Base-by-base conservation (phyloP, 2,329 filamentous ascomycete genomes). In the Aspergillus sp. region DNA sequence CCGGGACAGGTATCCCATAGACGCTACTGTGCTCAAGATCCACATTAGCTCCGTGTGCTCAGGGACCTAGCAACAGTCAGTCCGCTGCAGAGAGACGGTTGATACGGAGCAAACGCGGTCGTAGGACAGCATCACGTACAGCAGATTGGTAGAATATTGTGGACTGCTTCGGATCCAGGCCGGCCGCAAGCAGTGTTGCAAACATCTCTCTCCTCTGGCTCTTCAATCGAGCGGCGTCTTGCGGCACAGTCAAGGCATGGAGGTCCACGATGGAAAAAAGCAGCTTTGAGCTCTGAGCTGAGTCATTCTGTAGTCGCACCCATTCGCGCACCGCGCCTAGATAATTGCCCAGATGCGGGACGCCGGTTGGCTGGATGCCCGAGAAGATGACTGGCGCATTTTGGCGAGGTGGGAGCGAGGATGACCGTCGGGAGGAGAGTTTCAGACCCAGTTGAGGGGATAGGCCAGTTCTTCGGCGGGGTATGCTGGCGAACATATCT, bases 261-360 rank as follows among this genome's bases (percentile, higher is more conserved):
- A 96, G 69, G 59, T 98, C 91, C 32, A 94, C 91, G 33, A 98
- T 75, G 1, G 82, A 93, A 63, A 82, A 98, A 16, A 93, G 63
- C 13, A 94, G 67, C 36, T 71, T 79, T 8, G 78, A 74, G 4
- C 63, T 64, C 2, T 68, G 53, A 0, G 64, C 43, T 0, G 76
- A 68, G 24, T 72, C 65, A 39, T 86, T 66, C 44, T 98, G 89
- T 5, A 95, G 68, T 39, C 72, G 70, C 29, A 82, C 81, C 91
- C 91, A 98, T 68, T 86, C 78, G 31, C 77, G 75, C 34, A 98
- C 66, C 11, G 91, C 91, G 15, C 91, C 91, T 8, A 93, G 72
- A 60, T 95, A 98, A 63, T 98, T 98, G 34, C 91, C 91, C 17
- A 98, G 66, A 58, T 98, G 91, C 10, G 91, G 91, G 15, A 93